phyloP scores from a whole-genome alignment of 1,284 basidiomycete genomes.

The Pseudozyma tsukubaensis region DNA sequence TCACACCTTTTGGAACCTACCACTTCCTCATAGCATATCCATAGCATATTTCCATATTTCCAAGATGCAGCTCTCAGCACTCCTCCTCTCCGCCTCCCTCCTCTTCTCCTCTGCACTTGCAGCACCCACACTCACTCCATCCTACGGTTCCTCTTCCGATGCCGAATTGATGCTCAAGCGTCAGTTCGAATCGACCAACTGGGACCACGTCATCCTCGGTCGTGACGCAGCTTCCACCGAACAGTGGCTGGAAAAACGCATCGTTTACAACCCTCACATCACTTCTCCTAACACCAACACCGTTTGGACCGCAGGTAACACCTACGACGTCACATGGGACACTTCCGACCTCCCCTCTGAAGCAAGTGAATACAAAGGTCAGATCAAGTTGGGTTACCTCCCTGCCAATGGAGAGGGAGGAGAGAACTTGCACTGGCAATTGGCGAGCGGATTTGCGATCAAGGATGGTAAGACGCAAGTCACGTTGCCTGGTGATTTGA shows the following conservation, averaged over 20 bases:
- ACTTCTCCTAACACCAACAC: constrained; percentile 23
- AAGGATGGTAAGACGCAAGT: constrained; percentile 18
- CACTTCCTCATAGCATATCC: background rate
- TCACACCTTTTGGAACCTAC: no score
- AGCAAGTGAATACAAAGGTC: constrained; percentile 17
- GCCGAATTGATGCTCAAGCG: constrained; percentile 45
- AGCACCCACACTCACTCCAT: constrained; percentile 9
- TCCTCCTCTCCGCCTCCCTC: constrained; percentile 26
- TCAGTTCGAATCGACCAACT: constrained; percentile 27
- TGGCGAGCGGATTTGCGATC: constrained; percentile 36
- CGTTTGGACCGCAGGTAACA: constrained; percentile 37
- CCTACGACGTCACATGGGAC: constrained; percentile 37
- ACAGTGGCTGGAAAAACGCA: no score
- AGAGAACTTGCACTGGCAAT: constrained; percentile 36
- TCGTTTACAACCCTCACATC: constrained; percentile 52
- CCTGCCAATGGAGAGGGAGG: constrained; percentile 44
- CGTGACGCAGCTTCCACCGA: constrained; percentile 15
- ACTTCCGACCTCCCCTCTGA: constrained; percentile 32
- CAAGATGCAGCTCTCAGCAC: constrained; percentile 33
- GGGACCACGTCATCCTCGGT: constrained; percentile 21
- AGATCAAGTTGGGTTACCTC: constrained; percentile 46
- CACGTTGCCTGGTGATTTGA: constrained; percentile 31
- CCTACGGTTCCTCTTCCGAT: constrained; percentile 1
- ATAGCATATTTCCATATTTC: no score
- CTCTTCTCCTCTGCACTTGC: constrained; percentile 23